Conservation (phyloP, 805 yeast species). For the Yarrowia sp. region DNA sequence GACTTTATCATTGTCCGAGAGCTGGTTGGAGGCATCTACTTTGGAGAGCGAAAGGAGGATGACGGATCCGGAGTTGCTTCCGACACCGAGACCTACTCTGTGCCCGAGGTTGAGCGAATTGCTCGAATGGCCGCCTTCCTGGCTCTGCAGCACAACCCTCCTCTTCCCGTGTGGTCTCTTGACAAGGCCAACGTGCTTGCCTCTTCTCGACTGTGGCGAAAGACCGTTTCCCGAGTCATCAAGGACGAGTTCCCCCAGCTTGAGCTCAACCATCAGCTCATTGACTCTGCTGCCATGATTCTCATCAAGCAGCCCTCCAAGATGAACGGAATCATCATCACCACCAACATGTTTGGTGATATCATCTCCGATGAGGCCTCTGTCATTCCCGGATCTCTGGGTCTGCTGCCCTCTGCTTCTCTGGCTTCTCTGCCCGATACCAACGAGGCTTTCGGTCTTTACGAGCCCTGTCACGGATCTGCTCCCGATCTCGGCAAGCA, state of each 20-base stretch:
- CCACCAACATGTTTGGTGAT: conserved; percentile 97
- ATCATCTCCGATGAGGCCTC: conserved; percentile 97
- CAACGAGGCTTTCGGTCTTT: conserved; percentile 89
- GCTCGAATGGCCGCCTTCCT: conserved; percentile 98
- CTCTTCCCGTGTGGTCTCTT: conserved; percentile 90
- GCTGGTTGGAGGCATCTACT: conserved; percentile 96
- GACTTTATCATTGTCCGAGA: conserved; percentile 93
- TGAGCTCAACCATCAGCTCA: conserved; percentile 85
- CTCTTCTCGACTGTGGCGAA: conserved; percentile 94
- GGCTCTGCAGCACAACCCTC: conserved; percentile 91
- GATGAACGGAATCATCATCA: conserved; percentile 87
- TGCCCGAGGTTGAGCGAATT: conserved; percentile 89
- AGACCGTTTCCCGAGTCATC: conserved; percentile 82
- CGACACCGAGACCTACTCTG: conserved; percentile 91
- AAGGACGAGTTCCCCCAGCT: conserved; percentile 87
- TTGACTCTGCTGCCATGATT: conserved; percentile 99
- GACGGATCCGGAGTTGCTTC: conserved; percentile 82
- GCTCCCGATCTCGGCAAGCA: conserved; percentile 90
- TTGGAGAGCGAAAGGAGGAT: conserved; percentile 93
- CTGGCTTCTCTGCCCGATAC: conserved; percentile 96
- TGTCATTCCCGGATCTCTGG: conserved; percentile 96
- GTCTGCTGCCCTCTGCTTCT: conserved; percentile 93
- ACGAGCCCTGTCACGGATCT: conserved; percentile 98
- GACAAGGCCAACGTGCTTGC: conserved; percentile 98
- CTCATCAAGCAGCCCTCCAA: conserved; percentile 86